These are phyloP conservation scores for Quercus tomentella DNA, from an alignment of 331 rosid species.

Conservation along the genomic window DNA sequence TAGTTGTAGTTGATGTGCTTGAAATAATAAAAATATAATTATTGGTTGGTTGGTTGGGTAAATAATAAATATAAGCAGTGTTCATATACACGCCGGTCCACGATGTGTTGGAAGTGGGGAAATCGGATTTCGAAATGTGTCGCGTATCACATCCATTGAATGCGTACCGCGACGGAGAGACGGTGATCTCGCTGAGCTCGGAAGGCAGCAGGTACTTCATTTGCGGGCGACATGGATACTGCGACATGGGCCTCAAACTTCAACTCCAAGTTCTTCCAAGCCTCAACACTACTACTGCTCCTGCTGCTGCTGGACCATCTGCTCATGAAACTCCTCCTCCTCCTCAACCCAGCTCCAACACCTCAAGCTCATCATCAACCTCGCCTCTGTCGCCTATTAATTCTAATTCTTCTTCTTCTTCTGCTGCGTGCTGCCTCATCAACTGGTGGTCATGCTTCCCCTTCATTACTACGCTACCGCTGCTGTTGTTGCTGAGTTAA, in stretches of 20 bases:
- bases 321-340: too few species aligned
- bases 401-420: too few species aligned
- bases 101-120: slow-evolving; percentile 65
- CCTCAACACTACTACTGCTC: slow-evolving; percentile 13
- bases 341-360: too few species aligned
- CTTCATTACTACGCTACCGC: too few species aligned
- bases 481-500: too few species aligned
- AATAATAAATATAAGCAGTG: slow-evolving; percentile 35
- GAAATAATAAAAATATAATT: too few species aligned
- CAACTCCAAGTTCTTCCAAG: slow-evolving; percentile 36
- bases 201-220: slow-evolving; percentile 61
- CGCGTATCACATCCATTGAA: slow-evolving; percentile 35
- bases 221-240: slow-evolving; percentile 63
- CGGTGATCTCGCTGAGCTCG: slow-evolving; percentile 43
- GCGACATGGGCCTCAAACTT: slow-evolving; percentile 64
- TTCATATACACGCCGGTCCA: slow-evolving; percentile 66
- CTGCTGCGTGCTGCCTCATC: too few species aligned
- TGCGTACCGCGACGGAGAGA: slow-evolving; percentile 50
- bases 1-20: too few species aligned
- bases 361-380: too few species aligned
- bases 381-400: too few species aligned
- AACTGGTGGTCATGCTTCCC: too few species aligned
- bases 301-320: not conserved
- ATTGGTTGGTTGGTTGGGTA: not conserved
- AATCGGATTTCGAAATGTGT: slow-evolving; percentile 48